phyloP scores from a whole-genome alignment of 352 stramenopile genomes.

The Paralagenidium karlingii region DNA sequence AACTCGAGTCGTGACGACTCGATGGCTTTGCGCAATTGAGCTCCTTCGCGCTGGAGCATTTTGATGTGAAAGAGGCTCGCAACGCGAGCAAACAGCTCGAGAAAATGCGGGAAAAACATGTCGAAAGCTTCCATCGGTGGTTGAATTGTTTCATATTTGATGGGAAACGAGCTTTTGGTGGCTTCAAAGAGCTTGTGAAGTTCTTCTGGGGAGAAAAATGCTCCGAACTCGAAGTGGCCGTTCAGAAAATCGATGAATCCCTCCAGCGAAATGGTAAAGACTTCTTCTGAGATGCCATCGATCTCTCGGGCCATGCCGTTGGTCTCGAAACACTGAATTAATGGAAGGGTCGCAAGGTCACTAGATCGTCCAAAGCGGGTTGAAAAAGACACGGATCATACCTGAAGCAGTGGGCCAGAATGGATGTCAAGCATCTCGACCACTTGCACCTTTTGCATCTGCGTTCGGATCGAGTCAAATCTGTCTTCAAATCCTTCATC shows the following conservation, averaged over 20 bases:
- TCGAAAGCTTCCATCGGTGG: not conserved
- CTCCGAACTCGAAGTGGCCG: slow-evolving; percentile 67
- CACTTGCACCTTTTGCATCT: slow-evolving; percentile 28
- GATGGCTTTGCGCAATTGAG: slow-evolving; percentile 30
- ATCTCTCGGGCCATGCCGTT: no score
- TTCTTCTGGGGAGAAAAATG: slow-evolving; percentile 40
- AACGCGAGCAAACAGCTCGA: slow-evolving; percentile 52
- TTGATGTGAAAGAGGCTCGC: slow-evolving; percentile 34
- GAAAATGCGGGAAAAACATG: slow-evolving; percentile 42
- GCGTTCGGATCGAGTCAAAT: slow-evolving; percentile 31
- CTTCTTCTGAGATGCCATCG: no score
- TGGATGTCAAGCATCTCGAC: slow-evolving; percentile 38
- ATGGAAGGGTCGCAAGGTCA: no score
- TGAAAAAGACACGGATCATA: no score
- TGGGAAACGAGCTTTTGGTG: not conserved
- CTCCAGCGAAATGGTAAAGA: slow-evolving; percentile 48
- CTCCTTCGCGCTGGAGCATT: slow-evolving; percentile 26
- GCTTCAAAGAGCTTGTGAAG: not conserved
- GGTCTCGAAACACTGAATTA: no score
- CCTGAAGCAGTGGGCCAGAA: no score
- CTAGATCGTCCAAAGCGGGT: no score
- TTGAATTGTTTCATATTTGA: not conserved
- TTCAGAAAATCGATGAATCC: slow-evolving; percentile 70
- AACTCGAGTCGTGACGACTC: slow-evolving; percentile 52
- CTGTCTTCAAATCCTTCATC: no score